phyloP scores from a whole-genome alignment of 768 basidiomycete species.

The Mycena belliarum region DNA sequence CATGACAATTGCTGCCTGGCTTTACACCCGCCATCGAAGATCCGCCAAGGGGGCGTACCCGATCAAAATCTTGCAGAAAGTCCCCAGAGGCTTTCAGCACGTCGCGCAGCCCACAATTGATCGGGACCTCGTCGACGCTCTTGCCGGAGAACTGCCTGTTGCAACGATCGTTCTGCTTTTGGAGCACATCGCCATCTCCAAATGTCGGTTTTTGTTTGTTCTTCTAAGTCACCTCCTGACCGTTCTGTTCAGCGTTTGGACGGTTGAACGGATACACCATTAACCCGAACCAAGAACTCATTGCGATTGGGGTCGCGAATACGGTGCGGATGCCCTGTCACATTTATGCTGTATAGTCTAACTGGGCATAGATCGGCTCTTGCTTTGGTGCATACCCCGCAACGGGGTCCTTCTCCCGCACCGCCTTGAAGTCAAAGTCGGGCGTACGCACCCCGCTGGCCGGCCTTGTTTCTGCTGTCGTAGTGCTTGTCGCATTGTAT shows the following conservation, averaged over 20 bases:
- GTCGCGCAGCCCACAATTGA: slow-evolving; percentile 45
- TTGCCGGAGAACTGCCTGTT: slow-evolving; percentile 77
- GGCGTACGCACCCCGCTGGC: slow-evolving; percentile 96
- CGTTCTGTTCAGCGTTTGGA: slow-evolving; percentile 70
- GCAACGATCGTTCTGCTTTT: slow-evolving; percentile 88
- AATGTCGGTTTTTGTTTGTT: slow-evolving; percentile 54
- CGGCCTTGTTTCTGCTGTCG: slow-evolving; percentile 80
- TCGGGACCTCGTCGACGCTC: slow-evolving; percentile 55
- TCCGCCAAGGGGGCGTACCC: slow-evolving; percentile 68
- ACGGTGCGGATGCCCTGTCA: slow-evolving; percentile 34
- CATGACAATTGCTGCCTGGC: slow-evolving; percentile 84
- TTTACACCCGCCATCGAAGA: slow-evolving; percentile 70
- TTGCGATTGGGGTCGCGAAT: slow-evolving; percentile 97
- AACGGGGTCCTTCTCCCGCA: slow-evolving; percentile 98
- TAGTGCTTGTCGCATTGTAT: slow-evolving; percentile 93
- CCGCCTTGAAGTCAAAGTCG: slow-evolving; percentile 92
- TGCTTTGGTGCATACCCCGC: slow-evolving; percentile 93
- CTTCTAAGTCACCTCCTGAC: not conserved
- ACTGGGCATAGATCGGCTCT: slow-evolving; percentile 56
- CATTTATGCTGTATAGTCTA: not conserved
- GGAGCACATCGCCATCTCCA: slow-evolving; percentile 97
- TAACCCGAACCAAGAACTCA: slow-evolving; percentile 90
- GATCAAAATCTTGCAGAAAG: slow-evolving; percentile 79
- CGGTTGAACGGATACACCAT: slow-evolving; percentile 94
- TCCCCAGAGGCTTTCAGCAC: slow-evolving; percentile 82